Evolutionary conservation across 495 filamentous ascomycete species (phyloP).

Genomic region (Aspergillus indologenus): DNA sequence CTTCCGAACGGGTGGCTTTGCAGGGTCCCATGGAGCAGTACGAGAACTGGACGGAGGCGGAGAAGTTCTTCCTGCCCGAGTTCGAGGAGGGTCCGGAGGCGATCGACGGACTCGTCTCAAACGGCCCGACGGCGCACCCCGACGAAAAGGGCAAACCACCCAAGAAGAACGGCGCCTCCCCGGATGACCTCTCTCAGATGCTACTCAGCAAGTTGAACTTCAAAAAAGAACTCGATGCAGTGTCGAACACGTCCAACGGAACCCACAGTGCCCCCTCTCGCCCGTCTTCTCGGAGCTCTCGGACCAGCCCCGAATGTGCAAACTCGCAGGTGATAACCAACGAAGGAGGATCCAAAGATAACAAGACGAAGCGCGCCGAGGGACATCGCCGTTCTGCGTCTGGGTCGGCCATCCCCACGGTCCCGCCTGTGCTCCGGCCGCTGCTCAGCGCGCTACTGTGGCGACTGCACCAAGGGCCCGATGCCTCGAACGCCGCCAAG

Average conservation of each 20-base stretch:
- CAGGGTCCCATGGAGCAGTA: constrained; percentile 60
- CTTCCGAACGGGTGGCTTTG: constrained; percentile 46
- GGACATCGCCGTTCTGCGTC: constrained; percentile 41
- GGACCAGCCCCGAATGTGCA: constrained; percentile 48
- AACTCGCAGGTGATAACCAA: constrained; percentile 29
- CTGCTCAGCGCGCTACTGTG: constrained; percentile 62
- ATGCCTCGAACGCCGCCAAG: constrained; percentile 38
- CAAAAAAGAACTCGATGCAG: constrained; percentile 45
- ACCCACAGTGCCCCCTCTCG: constrained; percentile 45
- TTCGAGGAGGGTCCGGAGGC: constrained; percentile 46
- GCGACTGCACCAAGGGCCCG: constrained; percentile 51
- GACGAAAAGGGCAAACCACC: constrained; percentile 13
- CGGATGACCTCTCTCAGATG: constrained; percentile 49
- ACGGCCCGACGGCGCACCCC: constrained; percentile 17
- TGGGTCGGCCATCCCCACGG: constrained; percentile 34
- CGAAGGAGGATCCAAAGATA: constrained; percentile 24
- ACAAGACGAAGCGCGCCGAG: constrained; percentile 20
- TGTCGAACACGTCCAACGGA: constrained; percentile 49
- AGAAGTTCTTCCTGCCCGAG: constrained; percentile 56
- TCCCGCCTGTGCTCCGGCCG: constrained; percentile 48
- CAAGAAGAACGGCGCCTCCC: constrained; percentile 18
- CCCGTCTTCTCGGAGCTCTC: constrained; percentile 50
- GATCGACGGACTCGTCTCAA: constrained; percentile 17
- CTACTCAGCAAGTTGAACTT: constrained; percentile 52
- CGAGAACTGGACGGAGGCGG: constrained; percentile 58